Evolutionary conservation across 257 asterid genomes (phyloP), one percentile per base, ranked within the genome.

Genomic region (Penstemon davidsonii): DNA sequence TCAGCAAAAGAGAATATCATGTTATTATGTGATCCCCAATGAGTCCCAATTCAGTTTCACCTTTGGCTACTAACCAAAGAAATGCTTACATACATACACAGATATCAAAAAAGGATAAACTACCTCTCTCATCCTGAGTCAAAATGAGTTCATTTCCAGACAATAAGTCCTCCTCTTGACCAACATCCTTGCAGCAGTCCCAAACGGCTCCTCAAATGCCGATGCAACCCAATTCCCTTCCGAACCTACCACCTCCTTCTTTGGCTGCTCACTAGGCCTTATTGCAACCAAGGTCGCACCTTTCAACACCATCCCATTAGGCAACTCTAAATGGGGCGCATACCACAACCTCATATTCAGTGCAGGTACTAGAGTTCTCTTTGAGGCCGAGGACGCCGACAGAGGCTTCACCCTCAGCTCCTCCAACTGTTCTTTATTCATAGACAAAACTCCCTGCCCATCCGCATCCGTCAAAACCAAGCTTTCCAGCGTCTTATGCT

Each of bases 201-300:
- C 86, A 70, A 75, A 85, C 4, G 95, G 91, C 79, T 83, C 95
- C 78, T 87, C 95, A 68, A 87, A 87, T 0, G 87, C 87, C 5
- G 85, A 71, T 11, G 84, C 86, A 55, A 85, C 84, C 91, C 91
- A 87, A 75, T 66, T 73, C 60, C 75, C 78, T 44, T 85, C 95
- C 0, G 77, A 62, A 40, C 83, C 85, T 71, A 73, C 79, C 73
- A 70, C 73, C 69, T 83, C 87, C 75, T 79, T 83, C 81, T 76
- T 83, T 11, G 87, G 78, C 72, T 81, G 87, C 73, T 87, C 95
- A 53, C 88, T 81, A 15, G 95, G 95, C 82, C 87, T 79, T 59
- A 87, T 83, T 6, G 89, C 95, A 60, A 87, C 95, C 81, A 87
- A 67, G 46, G 95, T 87, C 50, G 95, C 95, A 68, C 95, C 95